These are phyloP conservation scores for Ogataea populi-albae DNA, from an alignment of 805 yeast species.

Conservation along the genomic window DNA sequence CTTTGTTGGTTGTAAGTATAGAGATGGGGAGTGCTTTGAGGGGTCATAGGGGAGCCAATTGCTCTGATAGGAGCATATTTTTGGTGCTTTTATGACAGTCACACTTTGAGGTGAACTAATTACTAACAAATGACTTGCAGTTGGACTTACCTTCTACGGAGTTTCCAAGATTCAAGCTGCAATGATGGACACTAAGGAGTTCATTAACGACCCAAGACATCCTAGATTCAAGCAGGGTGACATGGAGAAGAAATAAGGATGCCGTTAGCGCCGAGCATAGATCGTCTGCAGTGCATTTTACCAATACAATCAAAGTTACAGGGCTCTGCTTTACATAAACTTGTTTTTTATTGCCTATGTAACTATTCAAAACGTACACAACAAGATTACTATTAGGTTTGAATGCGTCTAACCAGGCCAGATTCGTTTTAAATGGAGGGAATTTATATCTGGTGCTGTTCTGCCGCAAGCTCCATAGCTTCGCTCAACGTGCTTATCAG, in stretches of 20 bases:
- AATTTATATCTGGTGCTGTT: slow-evolving; percentile 31
- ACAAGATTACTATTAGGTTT: slow-evolving; percentile 6
- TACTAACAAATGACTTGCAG: slow-evolving; percentile 19
- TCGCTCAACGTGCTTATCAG: slow-evolving; percentile 47
- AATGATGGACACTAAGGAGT: slow-evolving; percentile 71
- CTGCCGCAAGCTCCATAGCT: slow-evolving; percentile 48
- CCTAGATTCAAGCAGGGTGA: slow-evolving; percentile 66
- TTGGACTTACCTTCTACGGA: slow-evolving; percentile 63
- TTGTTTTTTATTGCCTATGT: too few relatives aligned
- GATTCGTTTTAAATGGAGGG: neutral
- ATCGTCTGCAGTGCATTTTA: too few relatives aligned
- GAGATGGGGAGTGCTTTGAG: neutral
- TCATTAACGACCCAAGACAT: slow-evolving; percentile 93
- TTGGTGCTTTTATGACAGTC: neutral
- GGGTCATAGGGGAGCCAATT: too few relatives aligned
- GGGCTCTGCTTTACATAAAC: slow-evolving; percentile 5
- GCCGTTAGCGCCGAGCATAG: too few relatives aligned
- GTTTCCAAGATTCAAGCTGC: slow-evolving; percentile 67
- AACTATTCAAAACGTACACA: slow-evolving; percentile 7
- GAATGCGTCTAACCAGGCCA: slow-evolving; percentile 9
- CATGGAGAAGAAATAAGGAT: slow-evolving; percentile 29
- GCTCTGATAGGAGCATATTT: too few relatives aligned
- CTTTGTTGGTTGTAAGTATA: slow-evolving; percentile 71
- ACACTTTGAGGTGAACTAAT: too few relatives aligned
- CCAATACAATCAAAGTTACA: too few relatives aligned